These are phyloP conservation scores for Cercophora samala DNA, from an alignment of 495 filamentous ascomycete genomes.

Conservation along the genomic window DNA sequence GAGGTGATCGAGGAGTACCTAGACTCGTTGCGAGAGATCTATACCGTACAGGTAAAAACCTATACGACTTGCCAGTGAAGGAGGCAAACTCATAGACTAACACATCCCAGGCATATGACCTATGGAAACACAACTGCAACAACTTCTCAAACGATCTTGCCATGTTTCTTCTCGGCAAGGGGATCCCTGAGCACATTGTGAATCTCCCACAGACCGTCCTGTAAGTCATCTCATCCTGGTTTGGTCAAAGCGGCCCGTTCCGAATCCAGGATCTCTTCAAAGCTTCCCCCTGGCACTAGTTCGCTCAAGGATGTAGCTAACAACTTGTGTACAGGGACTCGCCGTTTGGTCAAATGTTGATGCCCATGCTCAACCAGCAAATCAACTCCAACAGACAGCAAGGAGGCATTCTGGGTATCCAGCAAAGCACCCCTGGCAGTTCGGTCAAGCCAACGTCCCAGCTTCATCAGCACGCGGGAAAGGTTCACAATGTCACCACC, in stretches of 20 bases:
- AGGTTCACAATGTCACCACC: slow-evolving; percentile 38
- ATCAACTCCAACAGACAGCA: slow-evolving; percentile 62
- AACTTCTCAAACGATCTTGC: slow-evolving; percentile 95
- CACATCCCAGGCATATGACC: slow-evolving; percentile 65
- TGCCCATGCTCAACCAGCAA: slow-evolving; percentile 72
- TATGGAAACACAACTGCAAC: slow-evolving; percentile 89
- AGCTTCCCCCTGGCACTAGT: background rate
- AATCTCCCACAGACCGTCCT: slow-evolving; percentile 83
- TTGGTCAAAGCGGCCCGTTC: slow-evolving; percentile 4
- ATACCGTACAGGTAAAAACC: slow-evolving; percentile 68
- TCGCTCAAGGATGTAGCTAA: slow-evolving; percentile 7
- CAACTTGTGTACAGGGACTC: slow-evolving; percentile 51
- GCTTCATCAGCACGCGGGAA: slow-evolving; percentile 28
- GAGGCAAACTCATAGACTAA: slow-evolving; percentile 14
- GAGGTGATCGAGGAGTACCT: slow-evolving; percentile 89
- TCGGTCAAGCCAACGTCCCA: slow-evolving; percentile 35
- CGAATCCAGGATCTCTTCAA: background rate
- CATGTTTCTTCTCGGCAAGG: slow-evolving; percentile 85
- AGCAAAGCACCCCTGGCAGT: slow-evolving; percentile 33
- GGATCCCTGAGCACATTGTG: slow-evolving; percentile 85
- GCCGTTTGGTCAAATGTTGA: slow-evolving; percentile 86
- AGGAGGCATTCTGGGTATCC: slow-evolving; percentile 52
- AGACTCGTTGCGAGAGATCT: slow-evolving; percentile 75
- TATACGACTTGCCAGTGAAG: slow-evolving; percentile 6
- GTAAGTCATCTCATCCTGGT: slow-evolving; percentile 12